Percentiles rank a stretch among this genome's conserved stretches.
These are phyloP conservation scores for Xylariaceae sp. DNA, from an alignment of 2,329 filamentous ascomycete genomes.

Conservation along the genomic window DNA sequence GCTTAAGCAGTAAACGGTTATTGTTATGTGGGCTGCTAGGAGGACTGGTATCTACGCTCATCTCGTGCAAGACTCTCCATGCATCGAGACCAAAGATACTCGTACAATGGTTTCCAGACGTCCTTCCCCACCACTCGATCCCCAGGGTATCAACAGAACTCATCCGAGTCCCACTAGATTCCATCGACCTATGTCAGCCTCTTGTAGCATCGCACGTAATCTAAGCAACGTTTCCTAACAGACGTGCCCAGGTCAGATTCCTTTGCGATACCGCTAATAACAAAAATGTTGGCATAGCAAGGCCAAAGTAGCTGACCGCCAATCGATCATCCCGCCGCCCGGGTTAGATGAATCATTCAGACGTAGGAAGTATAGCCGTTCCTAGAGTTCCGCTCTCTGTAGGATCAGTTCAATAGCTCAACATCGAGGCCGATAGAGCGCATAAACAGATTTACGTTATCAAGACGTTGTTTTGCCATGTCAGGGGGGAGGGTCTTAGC, in stretches of 20 bases:
- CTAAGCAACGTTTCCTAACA: neutral
- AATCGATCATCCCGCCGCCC: neutral
- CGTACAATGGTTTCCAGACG: conserved; percentile 21
- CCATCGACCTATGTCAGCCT: conserved; percentile 8
- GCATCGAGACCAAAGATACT: conserved; percentile 16
- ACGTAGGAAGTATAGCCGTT: neutral
- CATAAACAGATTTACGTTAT: conserved; percentile 98
- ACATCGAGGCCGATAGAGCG: conserved; percentile 97
- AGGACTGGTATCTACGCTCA: conserved; percentile 11
- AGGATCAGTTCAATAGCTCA: conserved; percentile 52
- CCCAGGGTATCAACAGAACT: conserved; percentile 22
- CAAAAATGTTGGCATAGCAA: neutral
- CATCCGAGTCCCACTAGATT: conserved; percentile 19
- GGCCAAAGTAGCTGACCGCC: neutral
- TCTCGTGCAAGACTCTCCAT: neutral
- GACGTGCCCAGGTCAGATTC: neutral
- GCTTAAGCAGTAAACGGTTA: too few species aligned
- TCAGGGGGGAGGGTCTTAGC: conserved; percentile 85
- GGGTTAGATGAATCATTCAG: neutral
- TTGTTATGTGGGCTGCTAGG: too few species aligned
- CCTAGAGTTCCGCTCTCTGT: neutral
- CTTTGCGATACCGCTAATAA: neutral
- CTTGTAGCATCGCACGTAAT: conserved; percentile 4
- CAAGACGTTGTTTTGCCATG: conserved; percentile 76
- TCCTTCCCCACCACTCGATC: conserved; percentile 12